Percentiles rank a stretch among this genome's conserved stretches.
phyloP scores from a whole-genome alignment of 495 filamentous ascomycete genomes.

The Cetradonia linearis region DNA sequence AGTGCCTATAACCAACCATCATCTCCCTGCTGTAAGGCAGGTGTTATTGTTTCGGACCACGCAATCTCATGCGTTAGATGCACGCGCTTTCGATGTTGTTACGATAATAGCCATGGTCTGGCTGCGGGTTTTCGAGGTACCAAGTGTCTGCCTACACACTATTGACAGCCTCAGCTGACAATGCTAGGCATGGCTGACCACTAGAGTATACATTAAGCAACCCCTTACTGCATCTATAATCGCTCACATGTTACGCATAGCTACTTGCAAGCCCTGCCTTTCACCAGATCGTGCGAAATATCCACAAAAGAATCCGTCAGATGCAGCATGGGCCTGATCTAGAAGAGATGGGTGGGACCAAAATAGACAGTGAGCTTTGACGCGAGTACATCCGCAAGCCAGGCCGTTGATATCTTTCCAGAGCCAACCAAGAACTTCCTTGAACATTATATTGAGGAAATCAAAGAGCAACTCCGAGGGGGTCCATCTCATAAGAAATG shows the following conservation, averaged over 20 bases:
- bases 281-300: conserved; percentile 45
- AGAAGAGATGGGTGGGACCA: conserved; percentile 48
- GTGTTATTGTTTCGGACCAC: background rate
- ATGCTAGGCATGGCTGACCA: conserved; percentile 34
- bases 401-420: conserved; percentile 13
- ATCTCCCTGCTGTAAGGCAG: too few species aligned
- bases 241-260: conserved; percentile 31
- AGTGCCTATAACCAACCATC: background rate
- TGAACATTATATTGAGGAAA: conserved; percentile 47
- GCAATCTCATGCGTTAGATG: background rate
- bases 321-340: conserved; percentile 44
- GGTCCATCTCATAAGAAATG: conserved; percentile 34
- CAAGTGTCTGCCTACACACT: conserved; percentile 13
- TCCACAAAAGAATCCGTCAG: conserved; percentile 46
- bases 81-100: conserved; percentile 12
- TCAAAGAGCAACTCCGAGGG: conserved; percentile 47
- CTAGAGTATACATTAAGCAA: conserved; percentile 30
- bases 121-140: conserved; percentile 42
- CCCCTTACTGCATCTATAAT: conserved; percentile 8
- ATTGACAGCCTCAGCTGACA: conserved; percentile 9
- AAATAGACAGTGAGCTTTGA: conserved; percentile 40
- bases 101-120: conserved; percentile 23
- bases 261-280: conserved; percentile 51
- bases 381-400: conserved; percentile 6
- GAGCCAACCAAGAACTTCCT: conserved; percentile 38